Base-by-base conservation (phyloP, 805 yeast genomes). In the Myxozyma vanderwaltii region DNA sequence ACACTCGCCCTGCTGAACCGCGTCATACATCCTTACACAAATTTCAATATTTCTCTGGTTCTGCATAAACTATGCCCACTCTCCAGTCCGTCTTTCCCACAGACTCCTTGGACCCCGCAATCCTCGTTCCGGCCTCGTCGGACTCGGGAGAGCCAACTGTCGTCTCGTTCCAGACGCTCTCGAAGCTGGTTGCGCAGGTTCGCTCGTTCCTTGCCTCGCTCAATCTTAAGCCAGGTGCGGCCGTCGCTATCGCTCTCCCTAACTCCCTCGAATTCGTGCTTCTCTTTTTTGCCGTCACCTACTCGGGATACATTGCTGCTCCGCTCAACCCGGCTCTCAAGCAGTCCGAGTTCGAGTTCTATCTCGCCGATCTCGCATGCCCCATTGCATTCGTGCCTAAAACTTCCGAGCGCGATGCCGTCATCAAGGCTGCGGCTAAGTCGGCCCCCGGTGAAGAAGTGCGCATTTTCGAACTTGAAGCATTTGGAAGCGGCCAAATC, bases 321-420 rank as follows among this genome's bases (percentile, higher is more conserved):
- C 91, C 91, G 13, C 74, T 86, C 69, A 86, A 86, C 67, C 81
- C 89, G 15, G 78, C 78, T 54, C 85, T 84, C 70, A 84, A 80
- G 67, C 79, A 81, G 65, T 65, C 72, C 35, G 91, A 86, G 71
- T 82, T 84, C 69, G 84, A 82, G 67, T 84, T 85, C 70, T 86
- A 85, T 69, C 73, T 86, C 49, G 80, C 77, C 43, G 91, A 86
- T 67, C 72, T 86, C 64, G 74, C 80, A 65, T 79, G 88, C 6
- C 76, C 76, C 53, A 82, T 84, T 26, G 76, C 86, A 29, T 72
- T 85, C 59, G 86, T 85, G 8, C 83, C 86, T 27, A 87, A 85
- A 39, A 72, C 81, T 0, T 78, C 74, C 48, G 65, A 68, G 12
- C 61, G 71, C 27, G 64, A 68, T 24, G 80, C 83, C 27, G 79